Percentiles rank a stretch among this genome's conserved stretches.
phyloP scores from a whole-genome alignment of 2,329 filamentous ascomycete genomes.

The Cordyceps tenuipes region DNA sequence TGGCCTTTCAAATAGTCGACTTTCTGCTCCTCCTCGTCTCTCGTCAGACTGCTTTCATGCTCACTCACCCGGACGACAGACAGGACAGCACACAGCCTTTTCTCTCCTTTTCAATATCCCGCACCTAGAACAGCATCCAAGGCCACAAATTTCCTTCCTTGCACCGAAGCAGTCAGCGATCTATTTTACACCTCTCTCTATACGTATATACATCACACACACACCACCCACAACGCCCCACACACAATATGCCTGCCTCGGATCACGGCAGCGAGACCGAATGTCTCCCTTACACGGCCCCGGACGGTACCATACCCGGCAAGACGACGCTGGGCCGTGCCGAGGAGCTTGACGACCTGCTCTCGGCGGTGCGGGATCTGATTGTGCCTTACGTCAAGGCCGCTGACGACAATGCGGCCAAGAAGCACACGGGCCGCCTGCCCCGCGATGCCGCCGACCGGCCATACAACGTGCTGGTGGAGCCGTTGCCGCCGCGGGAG shows the following conservation, averaged over 20 bases:
- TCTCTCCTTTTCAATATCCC: not conserved
- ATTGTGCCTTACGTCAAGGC: slow-evolving; percentile 62
- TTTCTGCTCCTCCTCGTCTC: not conserved
- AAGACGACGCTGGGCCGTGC: slow-evolving; percentile 3
- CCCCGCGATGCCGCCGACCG: slow-evolving; percentile 25
- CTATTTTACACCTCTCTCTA: not conserved
- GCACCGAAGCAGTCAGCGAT: not conserved
- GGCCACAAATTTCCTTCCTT: not conserved
- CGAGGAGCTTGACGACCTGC: slow-evolving; percentile 40
- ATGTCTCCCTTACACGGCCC: not conserved
- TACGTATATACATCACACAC: not conserved
- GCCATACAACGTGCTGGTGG: slow-evolving; percentile 50
- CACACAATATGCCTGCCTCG: slow-evolving; percentile 5
- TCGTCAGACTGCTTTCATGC: not conserved
- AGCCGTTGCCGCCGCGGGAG: slow-evolving; percentile 51
- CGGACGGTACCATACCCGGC: not conserved
- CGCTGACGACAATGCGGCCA: slow-evolving; percentile 55
- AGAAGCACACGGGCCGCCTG: slow-evolving; percentile 40
- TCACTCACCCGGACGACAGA: not conserved
- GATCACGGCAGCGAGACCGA: slow-evolving; percentile 9
- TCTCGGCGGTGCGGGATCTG: slow-evolving; percentile 57
- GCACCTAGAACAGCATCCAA: not conserved
- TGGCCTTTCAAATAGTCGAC: slow-evolving; percentile 6
- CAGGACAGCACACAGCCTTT: not conserved
- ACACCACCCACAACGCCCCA: not conserved